Evolutionary conservation across 352 stramenopile species (phyloP).

Genomic region (Globisporangium nodosum): DNA sequence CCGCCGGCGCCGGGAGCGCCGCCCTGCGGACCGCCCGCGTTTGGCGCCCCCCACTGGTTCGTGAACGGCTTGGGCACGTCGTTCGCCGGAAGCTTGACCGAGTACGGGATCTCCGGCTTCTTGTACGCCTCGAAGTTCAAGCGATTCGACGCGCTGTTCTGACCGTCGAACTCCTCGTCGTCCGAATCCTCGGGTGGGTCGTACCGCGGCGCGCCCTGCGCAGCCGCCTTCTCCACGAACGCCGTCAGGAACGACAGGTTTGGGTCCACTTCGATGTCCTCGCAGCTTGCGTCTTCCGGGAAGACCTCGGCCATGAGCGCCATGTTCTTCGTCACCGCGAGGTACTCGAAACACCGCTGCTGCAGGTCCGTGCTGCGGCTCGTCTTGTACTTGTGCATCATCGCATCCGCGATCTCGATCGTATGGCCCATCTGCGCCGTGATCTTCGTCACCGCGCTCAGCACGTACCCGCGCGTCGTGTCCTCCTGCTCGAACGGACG

Average conservation of each 20-base stretch:
- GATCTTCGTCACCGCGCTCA: slow-evolving; percentile 98
- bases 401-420: slow-evolving; percentile 83
- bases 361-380: slow-evolving; percentile 96
- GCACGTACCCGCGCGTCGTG: slow-evolving; percentile 93
- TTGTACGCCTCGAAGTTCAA: slow-evolving; percentile 89
- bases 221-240: slow-evolving; percentile 91
- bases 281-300: slow-evolving; percentile 96
- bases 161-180: slow-evolving; percentile 89
- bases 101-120: slow-evolving; percentile 87
- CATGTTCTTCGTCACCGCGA: slow-evolving; percentile 91
- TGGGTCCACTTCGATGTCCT: slow-evolving; percentile 94
- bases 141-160: slow-evolving; percentile 49
- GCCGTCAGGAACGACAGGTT: slow-evolving; percentile 95
- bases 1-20: slow-evolving; percentile 1
- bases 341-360: slow-evolving; percentile 98
- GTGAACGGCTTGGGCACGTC: slow-evolving; percentile 40
- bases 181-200: slow-evolving; percentile 94
- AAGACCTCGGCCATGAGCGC: slow-evolving; percentile 89
- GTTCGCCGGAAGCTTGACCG: slow-evolving; percentile 60
- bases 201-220: slow-evolving; percentile 92
- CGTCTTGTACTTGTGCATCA: slow-evolving; percentile 97
- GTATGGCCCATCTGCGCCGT: slow-evolving; percentile 93
- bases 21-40: slow-evolving; percentile 10
- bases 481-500: slow-evolving; percentile 82
- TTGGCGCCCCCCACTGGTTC: slow-evolving; percentile 61